These are phyloP conservation scores for Retiboletus fuscus DNA, from an alignment of 1,284 basidiomycete genomes.

Conservation along the genomic window DNA sequence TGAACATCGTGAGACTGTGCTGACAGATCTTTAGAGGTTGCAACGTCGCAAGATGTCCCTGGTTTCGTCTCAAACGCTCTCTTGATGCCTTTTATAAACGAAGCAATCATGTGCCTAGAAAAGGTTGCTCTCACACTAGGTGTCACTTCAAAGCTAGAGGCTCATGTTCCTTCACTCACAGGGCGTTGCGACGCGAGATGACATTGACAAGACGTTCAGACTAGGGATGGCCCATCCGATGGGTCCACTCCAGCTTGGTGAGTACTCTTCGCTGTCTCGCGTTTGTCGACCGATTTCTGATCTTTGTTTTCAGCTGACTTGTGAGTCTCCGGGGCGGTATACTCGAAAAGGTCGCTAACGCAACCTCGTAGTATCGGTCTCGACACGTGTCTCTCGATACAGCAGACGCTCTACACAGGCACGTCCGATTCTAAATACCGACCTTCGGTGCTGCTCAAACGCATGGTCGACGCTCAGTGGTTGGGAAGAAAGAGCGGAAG, in stretches of 20 bases:
- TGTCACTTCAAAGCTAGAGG: not conserved
- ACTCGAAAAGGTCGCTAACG: slow-evolving; percentile 18
- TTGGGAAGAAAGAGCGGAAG: slow-evolving; percentile 92
- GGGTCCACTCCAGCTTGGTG: slow-evolving; percentile 88
- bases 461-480: slow-evolving; percentile 98
- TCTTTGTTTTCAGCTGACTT: slow-evolving; percentile 72
- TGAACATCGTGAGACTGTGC: not conserved
- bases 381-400: slow-evolving; percentile 91
- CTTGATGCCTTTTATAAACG: slow-evolving; percentile 93
- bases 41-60: slow-evolving; percentile 89
- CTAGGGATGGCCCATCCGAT: slow-evolving; percentile 98
- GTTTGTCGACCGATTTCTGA: slow-evolving; percentile 15
- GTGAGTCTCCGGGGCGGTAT: slow-evolving; percentile 57
- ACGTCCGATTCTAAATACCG: slow-evolving; percentile 97
- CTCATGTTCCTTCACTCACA: slow-evolving; percentile 44
- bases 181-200: slow-evolving; percentile 91
- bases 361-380: slow-evolving; percentile 82
- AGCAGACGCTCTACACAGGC: slow-evolving; percentile 88
- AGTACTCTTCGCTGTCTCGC: slow-evolving; percentile 28
- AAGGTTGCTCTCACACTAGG: slow-evolving; percentile 59
- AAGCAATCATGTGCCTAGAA: slow-evolving; percentile 93
- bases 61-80: slow-evolving; percentile 91
- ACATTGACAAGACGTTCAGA: slow-evolving; percentile 94
- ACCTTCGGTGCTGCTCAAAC: slow-evolving; percentile 88
- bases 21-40: slow-evolving; percentile 72